phyloP scores from a whole-genome alignment of 768 basidiomycete species.

The Boletus insuetus region DNA sequence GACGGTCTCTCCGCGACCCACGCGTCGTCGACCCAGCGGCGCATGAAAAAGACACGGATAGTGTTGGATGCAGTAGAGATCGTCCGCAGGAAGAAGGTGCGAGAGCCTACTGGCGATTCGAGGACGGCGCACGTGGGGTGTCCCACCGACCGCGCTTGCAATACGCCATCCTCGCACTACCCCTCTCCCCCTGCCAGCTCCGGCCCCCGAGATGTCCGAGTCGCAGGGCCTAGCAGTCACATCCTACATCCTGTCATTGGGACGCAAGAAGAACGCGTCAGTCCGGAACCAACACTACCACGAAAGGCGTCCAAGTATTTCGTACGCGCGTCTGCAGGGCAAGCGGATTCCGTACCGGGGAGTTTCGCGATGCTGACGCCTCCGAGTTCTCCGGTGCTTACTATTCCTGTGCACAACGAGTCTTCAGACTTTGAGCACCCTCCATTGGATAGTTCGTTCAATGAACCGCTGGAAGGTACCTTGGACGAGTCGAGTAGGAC shows the following conservation, averaged over 20 bases:
- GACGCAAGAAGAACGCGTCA: not conserved
- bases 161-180: not conserved
- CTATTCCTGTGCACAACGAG: constrained; percentile 4
- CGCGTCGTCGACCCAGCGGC: not conserved
- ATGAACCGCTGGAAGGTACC: not conserved
- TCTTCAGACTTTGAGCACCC: constrained; percentile 6
- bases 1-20: too few relatives aligned
- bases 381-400: constrained; percentile 2
- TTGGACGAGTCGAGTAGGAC: not conserved
- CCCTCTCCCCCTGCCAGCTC: constrained; percentile 6
- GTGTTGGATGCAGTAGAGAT: constrained; percentile 22
- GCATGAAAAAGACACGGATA: not conserved
- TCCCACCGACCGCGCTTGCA: not conserved
- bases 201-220: not conserved
- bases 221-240: not conserved
- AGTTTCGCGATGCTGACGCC: not conserved
- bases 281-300: not conserved
- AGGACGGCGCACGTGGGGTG: not conserved
- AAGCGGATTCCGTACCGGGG: not conserved
- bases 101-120: too few relatives aligned
- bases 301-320: constrained; percentile 25
- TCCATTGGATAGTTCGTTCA: not conserved
- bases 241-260: too few relatives aligned
- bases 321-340: not conserved
- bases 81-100: not conserved